Evolutionary conservation across 139 green algal species (phyloP).

Genomic region (Pycnococcus provasolii): DNA sequence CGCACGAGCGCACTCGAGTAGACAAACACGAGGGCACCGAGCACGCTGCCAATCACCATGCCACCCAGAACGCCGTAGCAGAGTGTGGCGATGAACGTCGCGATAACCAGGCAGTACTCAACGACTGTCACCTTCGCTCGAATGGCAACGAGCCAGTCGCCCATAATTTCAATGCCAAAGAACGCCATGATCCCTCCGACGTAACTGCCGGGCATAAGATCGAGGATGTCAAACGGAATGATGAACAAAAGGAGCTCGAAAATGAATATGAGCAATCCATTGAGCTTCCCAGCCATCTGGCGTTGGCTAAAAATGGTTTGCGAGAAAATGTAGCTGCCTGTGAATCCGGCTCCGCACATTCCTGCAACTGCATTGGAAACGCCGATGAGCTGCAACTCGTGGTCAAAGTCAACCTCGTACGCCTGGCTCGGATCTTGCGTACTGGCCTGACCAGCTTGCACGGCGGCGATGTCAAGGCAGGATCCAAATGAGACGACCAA

Average conservation of each 20-base stretch:
- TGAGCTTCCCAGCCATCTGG: constrained; percentile 31
- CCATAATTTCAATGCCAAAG: constrained; percentile 63
- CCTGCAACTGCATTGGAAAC: constrained; percentile 52
- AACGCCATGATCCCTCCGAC: constrained; percentile 62
- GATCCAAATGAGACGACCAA: constrained; percentile 67
- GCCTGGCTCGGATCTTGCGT: too few relatives aligned
- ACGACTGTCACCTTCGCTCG: background rate
- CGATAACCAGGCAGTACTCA: background rate
- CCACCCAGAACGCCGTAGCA: background rate
- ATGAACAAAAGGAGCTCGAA: constrained; percentile 54
- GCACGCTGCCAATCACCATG: background rate
- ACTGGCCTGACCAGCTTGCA: constrained; percentile 34
- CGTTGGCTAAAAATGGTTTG: constrained; percentile 56
- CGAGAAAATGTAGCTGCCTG: constrained; percentile 66
- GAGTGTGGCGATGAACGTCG: background rate
- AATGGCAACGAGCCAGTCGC: constrained; percentile 17
- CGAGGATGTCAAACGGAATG: constrained; percentile 34
- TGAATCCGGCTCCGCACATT: constrained; percentile 54
- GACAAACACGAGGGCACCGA: background rate
- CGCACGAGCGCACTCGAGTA: background rate
- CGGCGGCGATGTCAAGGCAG: constrained; percentile 59
- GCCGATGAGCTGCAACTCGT: constrained; percentile 31
- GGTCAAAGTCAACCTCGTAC: constrained; percentile 31
- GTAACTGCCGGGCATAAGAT: constrained; percentile 42
- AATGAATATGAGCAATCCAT: constrained; percentile 33